phyloP scores from a whole-genome alignment of 306 rosid species.

The Phaseolus lunatus region DNA sequence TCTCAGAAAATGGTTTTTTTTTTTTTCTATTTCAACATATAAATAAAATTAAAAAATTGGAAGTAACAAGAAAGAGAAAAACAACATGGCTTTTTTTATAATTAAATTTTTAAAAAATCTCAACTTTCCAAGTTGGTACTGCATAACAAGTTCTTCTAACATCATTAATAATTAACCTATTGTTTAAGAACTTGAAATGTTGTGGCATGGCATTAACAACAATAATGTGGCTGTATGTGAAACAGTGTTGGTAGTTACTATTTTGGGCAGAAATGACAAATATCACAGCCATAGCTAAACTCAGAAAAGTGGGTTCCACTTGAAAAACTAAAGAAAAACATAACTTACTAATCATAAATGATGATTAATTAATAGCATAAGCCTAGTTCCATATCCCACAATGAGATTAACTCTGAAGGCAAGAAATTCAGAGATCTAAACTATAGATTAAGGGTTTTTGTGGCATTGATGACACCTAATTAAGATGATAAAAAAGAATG shows the following conservation, averaged over 20 bases:
- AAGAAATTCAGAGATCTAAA: slow-evolving; percentile 35
- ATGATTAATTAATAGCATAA: slow-evolving; percentile 37
- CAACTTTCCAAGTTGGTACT: neutral
- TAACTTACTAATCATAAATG: slow-evolving; percentile 27
- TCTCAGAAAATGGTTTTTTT: too few relatives aligned
- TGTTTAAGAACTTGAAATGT: neutral
- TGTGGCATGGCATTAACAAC: neutral
- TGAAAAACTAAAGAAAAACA: neutral
- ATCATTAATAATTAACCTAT: neutral
- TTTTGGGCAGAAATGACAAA: slow-evolving; percentile 14
- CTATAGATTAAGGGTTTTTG: neutral
- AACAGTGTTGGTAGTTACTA: neutral
- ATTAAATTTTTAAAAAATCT: too few relatives aligned
- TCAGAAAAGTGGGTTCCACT: slow-evolving; percentile 1
- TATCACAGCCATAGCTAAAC: neutral
- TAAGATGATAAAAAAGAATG: slow-evolving; percentile 19
- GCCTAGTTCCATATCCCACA: slow-evolving; percentile 28
- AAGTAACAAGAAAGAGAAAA: too few relatives aligned
- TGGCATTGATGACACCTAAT: slow-evolving; percentile 35
- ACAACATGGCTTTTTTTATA: too few relatives aligned
- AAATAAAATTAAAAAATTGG: too few relatives aligned
- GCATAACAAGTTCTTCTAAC: neutral
- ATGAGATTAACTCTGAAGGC: slow-evolving; percentile 41
- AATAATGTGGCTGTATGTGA: neutral
- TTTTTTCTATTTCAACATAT: too few relatives aligned